Evolutionary conservation across 2,329 filamentous ascomycete species (phyloP), one percentile per base, ranked within the genome.

Genomic region (Sclerotinia glacialis): DNA sequence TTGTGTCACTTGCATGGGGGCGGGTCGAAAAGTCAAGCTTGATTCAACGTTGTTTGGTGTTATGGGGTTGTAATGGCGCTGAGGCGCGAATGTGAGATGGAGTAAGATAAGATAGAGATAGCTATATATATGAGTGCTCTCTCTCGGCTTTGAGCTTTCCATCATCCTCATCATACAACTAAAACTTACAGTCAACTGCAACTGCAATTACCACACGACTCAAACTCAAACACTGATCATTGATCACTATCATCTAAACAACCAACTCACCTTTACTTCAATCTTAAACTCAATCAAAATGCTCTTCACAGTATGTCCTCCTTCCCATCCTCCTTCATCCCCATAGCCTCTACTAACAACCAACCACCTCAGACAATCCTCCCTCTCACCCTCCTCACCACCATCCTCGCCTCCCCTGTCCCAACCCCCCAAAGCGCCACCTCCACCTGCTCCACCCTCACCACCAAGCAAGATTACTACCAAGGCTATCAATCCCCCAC

Each of bases 261-360:
- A 53, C 23, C 31, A 34, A 50, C 28, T 16, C 37, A 18, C 16
- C n/a, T 23, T 18, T n/a, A 14, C n/a, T 58, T 53, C 23, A 40
- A 50, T 11, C 18, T 8, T 23, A 61, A 37, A 14, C n/a, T 12
- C 16, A 26, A 18, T 61, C 58, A 61, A 61, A 61, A 65, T 65
- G 63, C 42, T 65, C 53, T 65, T 59, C 42, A 59, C 63, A 50
- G 63, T 65, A 23, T 16, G 53, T 59, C 16, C 5, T n/a, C 28
- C 23, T 28, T 23, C 26, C 11, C 5, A 9, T 8, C 3, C n/a
- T 16, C 23, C 5, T 16, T 5, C 16, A 49, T 40, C 37, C 37
- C 37, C 37, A 16, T 1, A 49, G 9, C n/a, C 11, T 16, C 34
- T 9, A 18, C 28, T 65, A 58, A 65, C 62, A 18, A 58, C 16